Evolutionary conservation across 1,139 yeast species (phyloP).

Genomic region (Candida buenavistaensis): DNA sequence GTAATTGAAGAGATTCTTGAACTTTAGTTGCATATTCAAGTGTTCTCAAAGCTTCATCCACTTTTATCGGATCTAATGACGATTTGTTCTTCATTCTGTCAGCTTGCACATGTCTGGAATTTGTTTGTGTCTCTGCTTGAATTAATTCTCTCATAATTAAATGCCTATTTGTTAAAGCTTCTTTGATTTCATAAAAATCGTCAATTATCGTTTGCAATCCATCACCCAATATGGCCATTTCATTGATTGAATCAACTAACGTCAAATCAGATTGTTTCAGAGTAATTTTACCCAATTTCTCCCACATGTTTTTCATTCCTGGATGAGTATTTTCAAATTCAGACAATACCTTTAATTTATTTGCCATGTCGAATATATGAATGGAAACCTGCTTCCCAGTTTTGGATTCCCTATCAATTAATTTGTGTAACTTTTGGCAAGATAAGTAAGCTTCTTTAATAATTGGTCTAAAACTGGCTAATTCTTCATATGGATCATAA

Average conservation of each 20-base stretch:
- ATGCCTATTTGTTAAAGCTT: conserved; percentile 89
- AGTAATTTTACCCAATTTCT: conserved; percentile 67
- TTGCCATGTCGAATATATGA: conserved; percentile 66
- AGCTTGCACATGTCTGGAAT: conserved; percentile 70
- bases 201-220: conserved; percentile 62
- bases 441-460: conserved; percentile 73
- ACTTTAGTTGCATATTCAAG: conserved; percentile 78
- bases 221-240: conserved; percentile 77
- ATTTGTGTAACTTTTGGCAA: conserved; percentile 56
- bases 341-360: conserved; percentile 49
- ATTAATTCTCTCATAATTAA: conserved; percentile 83
- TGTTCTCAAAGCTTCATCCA: conserved; percentile 83
- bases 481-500: conserved; percentile 77
- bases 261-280: conserved; percentile 75
- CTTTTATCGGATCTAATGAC: conserved; percentile 80
- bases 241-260: conserved; percentile 70
- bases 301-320: conserved; percentile 84
- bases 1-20: conserved; percentile 72
- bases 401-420: conserved; percentile 56
- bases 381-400: conserved; percentile 56
- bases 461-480: conserved; percentile 83
- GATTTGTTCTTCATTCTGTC: conserved; percentile 72
- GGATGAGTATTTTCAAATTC: conserved; percentile 53
- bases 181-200: conserved; percentile 88
- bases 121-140: conserved; percentile 76